These are phyloP conservation scores for Bolboschoenoplectus hybrid DNA, from an alignment of 202 grass and related monocot species.

Conservation along the genomic window DNA sequence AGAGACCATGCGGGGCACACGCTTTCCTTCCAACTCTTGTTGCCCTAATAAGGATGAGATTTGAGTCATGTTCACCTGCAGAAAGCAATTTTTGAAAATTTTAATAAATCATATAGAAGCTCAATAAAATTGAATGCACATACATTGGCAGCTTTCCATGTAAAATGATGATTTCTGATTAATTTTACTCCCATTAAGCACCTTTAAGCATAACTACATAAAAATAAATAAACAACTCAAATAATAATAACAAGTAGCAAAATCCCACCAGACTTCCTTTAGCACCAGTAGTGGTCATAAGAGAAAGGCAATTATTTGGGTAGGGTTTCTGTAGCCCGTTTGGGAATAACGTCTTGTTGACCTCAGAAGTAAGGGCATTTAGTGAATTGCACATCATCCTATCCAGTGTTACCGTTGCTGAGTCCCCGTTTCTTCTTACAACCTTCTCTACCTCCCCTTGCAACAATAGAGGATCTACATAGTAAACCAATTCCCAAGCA, in stretches of 20 bases:
- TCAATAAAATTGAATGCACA: background rate
- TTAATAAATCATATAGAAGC: conserved; percentile 24
- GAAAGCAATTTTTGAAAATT: conserved; percentile 25
- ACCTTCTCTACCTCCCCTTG: conserved; percentile 72
- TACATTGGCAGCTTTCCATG: background rate
- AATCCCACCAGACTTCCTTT: conserved; percentile 75
- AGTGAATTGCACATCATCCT: conserved; percentile 59
- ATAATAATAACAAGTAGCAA: background rate
- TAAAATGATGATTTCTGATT: background rate
- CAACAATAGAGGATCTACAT: conserved; percentile 56
- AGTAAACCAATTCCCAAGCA: conserved; percentile 21
- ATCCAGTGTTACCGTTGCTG: conserved; percentile 63
- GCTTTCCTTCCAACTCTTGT: conserved; percentile 90
- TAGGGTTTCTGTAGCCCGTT: conserved; percentile 72
- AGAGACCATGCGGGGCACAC: conserved; percentile 88
- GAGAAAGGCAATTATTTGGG: conserved; percentile 81
- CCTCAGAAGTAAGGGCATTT: conserved; percentile 50
- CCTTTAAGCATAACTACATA: background rate
- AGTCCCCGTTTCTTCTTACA: conserved; percentile 64
- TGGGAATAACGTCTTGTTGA: conserved; percentile 67
- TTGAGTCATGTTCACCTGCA: conserved; percentile 95
- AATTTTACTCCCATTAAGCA: background rate
- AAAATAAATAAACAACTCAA: background rate
- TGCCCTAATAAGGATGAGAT: conserved; percentile 92
- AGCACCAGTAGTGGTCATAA: conserved; percentile 93